Conservation (phyloP, 805 yeast species). For the Ogataea pilisensis region DNA sequence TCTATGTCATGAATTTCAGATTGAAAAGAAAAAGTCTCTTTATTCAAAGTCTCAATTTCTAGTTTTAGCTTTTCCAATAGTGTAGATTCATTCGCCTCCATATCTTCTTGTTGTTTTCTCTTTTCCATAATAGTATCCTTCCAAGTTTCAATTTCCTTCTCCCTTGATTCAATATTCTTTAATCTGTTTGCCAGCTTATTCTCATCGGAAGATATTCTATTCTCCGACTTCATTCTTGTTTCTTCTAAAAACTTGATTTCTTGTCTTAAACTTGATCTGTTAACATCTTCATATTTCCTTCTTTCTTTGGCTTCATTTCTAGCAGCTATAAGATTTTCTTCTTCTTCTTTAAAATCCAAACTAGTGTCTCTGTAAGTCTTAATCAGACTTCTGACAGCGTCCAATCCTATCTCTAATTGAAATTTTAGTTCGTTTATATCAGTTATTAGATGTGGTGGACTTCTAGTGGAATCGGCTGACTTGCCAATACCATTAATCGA, state of each 20-base stretch:
- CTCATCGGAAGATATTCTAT: slow-evolving; percentile 33
- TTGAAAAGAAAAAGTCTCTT: slow-evolving; percentile 24
- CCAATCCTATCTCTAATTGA: slow-evolving; percentile 38
- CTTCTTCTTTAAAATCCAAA: slow-evolving; percentile 38
- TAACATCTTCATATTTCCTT: slow-evolving; percentile 37
- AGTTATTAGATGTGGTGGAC: slow-evolving; percentile 29
- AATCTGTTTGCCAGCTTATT: slow-evolving; percentile 24
- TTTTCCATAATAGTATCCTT: slow-evolving; percentile 23
- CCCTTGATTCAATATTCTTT: slow-evolving; percentile 32
- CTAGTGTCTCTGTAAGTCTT: slow-evolving; percentile 31
- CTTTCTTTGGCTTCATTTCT: slow-evolving; percentile 36
- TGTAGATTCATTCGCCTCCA: slow-evolving; percentile 14
- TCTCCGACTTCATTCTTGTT: slow-evolving; percentile 33
- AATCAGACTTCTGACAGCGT: slow-evolving; percentile 34
- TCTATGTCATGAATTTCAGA: slow-evolving; percentile 29
- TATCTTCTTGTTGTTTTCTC: slow-evolving; percentile 12
- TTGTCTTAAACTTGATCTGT: slow-evolving; percentile 35
- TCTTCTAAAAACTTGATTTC: slow-evolving; percentile 42
- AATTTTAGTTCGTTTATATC: slow-evolving; percentile 42
- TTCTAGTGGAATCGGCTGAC: slow-evolving; percentile 5
- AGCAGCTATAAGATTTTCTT: slow-evolving; percentile 29
- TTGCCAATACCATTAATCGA: not conserved
- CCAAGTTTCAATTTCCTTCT: slow-evolving; percentile 34
- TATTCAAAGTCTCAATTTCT: slow-evolving; percentile 26
- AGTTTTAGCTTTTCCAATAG: slow-evolving; percentile 14